A percentile compares a stretch with the other conserved stretches of the same genome.
Conservation (phyloP, 2,329 filamentous ascomycete genomes). For the Westerdykella sp. region DNA sequence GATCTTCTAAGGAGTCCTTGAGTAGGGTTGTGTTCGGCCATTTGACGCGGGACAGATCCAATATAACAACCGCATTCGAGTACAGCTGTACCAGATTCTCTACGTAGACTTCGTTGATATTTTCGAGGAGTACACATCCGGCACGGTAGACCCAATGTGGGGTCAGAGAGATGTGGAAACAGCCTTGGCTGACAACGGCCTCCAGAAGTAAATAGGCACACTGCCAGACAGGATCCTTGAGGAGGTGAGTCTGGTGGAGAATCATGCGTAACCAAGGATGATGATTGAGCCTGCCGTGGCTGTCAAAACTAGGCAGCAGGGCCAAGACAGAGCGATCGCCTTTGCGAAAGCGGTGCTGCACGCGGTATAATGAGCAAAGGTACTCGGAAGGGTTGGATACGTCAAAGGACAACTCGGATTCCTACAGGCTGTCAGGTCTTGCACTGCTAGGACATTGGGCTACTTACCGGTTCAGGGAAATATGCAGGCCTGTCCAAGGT, state of each 20-base stretch:
- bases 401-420: conserved; percentile 25
- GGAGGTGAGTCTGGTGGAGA: conserved; percentile 29
- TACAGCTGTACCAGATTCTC: conserved; percentile 31
- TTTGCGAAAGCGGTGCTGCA: conserved; percentile 33
- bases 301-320: conserved; percentile 22
- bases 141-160: conserved; percentile 34
- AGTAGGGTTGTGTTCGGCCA: conserved; percentile 30
- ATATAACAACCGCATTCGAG: conserved; percentile 30
- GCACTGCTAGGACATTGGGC: not conserved
- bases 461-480: conserved; percentile 31
- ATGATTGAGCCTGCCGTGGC: conserved; percentile 13
- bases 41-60: conserved; percentile 29
- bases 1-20: conserved; percentile 22
- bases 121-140: conserved; percentile 27
- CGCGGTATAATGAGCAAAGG: conserved; percentile 30
- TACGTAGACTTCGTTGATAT: conserved; percentile 24
- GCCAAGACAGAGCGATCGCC: conserved; percentile 21
- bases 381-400: conserved; percentile 23
- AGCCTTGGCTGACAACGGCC: conserved; percentile 25
- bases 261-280: conserved; percentile 22
- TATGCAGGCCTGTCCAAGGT: conserved; percentile 30
- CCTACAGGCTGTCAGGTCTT: conserved; percentile 13
- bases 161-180: conserved; percentile 28
- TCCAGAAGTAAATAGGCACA: conserved; percentile 28
- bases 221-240: conserved; percentile 29